Evolutionary conservation across 345 rosid genomes (phyloP), one percentile per base, ranked within the genome.

Genomic region (Aurinia saxatilis): DNA sequence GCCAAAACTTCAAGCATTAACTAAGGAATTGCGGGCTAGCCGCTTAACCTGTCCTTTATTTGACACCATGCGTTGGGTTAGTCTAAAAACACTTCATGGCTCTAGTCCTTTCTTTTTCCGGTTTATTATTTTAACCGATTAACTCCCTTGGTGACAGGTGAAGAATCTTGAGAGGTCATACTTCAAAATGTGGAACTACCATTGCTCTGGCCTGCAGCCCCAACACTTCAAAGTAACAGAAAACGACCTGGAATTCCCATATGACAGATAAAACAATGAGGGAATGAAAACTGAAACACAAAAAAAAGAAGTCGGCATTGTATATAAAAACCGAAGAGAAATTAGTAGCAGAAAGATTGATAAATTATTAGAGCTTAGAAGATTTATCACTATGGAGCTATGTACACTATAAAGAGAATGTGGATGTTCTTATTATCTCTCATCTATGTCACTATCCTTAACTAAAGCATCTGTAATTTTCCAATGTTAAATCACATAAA

Each of bases 41-140:
- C 97, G 99, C 17, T 13, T 88, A 72, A 79, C 83, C 0, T 90
- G 97, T 70, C 96, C 99, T 53, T 78, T 95, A 19, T 95, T 95
- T 11, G 99, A 95, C 79, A 90, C 99, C 14, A 65, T 51, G 15
- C 96, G 99, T 23, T 95, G 97, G 99, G 99, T 95, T 73, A 79
- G 90, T 57, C 2, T 5, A 5, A 14, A 27, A 59, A 40, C 47
- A 35, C 36, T 17, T 8, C 8, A 7, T 2, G 3, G 16, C 35
- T 72, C 31, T 5, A 27, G 42, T 42, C 25, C 5, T 51, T 21
- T 50, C 67, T 59, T 45, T 7, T 16, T 37, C 7, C 3, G 11
- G 36, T 50, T 40, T 0, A 5, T 10, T 2, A n/a, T 13, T 4
- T 11, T 55, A 21, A 65, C 36, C 4, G 13, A 9, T 7, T 18